Conservation (phyloP, 805 yeast species). For the Komagataella kurtzmanii region DNA sequence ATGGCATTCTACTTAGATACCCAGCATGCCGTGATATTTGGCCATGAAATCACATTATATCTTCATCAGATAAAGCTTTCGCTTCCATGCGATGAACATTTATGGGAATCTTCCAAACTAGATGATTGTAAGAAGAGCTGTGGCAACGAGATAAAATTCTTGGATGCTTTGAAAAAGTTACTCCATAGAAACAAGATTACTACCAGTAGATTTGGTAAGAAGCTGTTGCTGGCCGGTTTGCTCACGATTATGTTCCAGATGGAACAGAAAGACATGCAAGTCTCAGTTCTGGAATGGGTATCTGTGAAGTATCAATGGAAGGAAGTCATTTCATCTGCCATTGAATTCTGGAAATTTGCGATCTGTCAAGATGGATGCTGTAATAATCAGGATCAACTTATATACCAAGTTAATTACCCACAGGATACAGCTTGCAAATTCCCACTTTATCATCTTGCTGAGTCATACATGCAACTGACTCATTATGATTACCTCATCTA, state of each 20-base stretch:
- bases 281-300: constrained; percentile 24
- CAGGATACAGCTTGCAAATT: constrained; percentile 32
- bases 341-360: constrained; percentile 47
- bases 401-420: background rate
- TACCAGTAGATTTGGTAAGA: constrained; percentile 43
- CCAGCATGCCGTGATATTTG: constrained; percentile 58
- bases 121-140: background rate
- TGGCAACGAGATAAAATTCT: constrained; percentile 9
- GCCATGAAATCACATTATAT: constrained; percentile 42
- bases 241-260: constrained; percentile 48
- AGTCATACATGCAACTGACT: constrained; percentile 45
- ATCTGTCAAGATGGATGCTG: constrained; percentile 13
- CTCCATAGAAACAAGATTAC: constrained; percentile 29
- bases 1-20: constrained; percentile 69
- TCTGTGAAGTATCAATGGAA: constrained; percentile 36
- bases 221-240: constrained; percentile 47
- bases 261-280: constrained; percentile 42
- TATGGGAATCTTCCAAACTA: constrained; percentile 1
- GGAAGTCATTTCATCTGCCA: constrained; percentile 44
- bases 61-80: constrained; percentile 42
- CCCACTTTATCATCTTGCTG: constrained; percentile 59
- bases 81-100: constrained; percentile 27
- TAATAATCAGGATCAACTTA: background rate
- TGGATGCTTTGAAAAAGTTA: constrained; percentile 17
- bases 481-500: constrained; percentile 65